Conservation (phyloP, 2,329 filamentous ascomycete genomes). For the Cyphellophora attinorum region DNA sequence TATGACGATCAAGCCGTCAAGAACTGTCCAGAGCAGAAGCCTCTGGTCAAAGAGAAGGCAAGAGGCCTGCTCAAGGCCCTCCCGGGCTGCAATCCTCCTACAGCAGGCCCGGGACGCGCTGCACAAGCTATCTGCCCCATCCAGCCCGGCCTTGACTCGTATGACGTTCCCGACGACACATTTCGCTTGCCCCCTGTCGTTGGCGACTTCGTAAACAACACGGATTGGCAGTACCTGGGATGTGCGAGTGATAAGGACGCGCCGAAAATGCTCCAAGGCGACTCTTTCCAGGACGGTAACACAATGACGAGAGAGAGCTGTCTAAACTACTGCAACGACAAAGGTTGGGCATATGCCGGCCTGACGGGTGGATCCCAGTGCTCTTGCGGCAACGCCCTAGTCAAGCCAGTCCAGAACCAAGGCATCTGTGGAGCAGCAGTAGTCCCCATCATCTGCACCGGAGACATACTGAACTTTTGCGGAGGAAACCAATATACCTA, state of each 20-base stretch:
- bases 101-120: constrained; percentile 25
- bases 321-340: constrained; percentile 13
- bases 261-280: constrained; percentile 7
- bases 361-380: constrained; percentile 15
- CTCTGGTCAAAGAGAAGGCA: constrained; percentile 22
- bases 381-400: constrained; percentile 14
- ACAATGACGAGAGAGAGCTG: constrained; percentile 34
- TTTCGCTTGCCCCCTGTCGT: constrained; percentile 43
- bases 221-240: constrained; percentile 12
- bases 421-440: constrained; percentile 7
- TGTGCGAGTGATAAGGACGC: constrained; percentile 11
- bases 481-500: constrained; percentile 11
- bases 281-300: constrained; percentile 35
- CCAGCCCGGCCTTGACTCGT: constrained; percentile 18
- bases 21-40: constrained; percentile 15
- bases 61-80: constrained; percentile 15
- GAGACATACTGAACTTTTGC: constrained; percentile 12
- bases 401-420: constrained; percentile 6
- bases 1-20: constrained; percentile 8
- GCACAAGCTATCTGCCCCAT: constrained; percentile 14
- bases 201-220: constrained; percentile 23
- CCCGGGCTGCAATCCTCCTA: constrained; percentile 19
- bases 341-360: constrained; percentile 18
- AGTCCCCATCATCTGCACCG: constrained; percentile 14
- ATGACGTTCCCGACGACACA: constrained; percentile 37